Conservation (phyloP, 352 stramenopile species). For the Globisporangium uncinulatum region DNA sequence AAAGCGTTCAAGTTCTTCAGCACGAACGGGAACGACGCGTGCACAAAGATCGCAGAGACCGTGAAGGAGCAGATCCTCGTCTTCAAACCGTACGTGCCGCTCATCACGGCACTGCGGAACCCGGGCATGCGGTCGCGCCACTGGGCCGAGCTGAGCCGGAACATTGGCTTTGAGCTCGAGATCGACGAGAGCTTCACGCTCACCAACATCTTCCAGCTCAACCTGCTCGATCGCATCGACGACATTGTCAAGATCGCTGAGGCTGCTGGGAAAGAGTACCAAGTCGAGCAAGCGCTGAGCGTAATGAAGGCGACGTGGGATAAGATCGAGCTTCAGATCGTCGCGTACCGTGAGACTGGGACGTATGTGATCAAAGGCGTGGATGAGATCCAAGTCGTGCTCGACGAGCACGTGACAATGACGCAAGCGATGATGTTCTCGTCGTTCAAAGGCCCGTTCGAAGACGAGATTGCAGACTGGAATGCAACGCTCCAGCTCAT, state of each 20-base stretch:
- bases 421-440: slow-evolving; percentile 96
- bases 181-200: slow-evolving; percentile 88
- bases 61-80: slow-evolving; percentile 91
- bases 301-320: slow-evolving; percentile 93
- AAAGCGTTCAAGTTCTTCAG: slow-evolving; percentile 94
- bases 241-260: slow-evolving; percentile 91
- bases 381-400: slow-evolving; percentile 91
- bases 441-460: slow-evolving; percentile 93
- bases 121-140: slow-evolving; percentile 93
- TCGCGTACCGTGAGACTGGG: slow-evolving; percentile 89
- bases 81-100: slow-evolving; percentile 91
- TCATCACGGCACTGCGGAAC: slow-evolving; percentile 90
- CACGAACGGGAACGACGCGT: slow-evolving; percentile 78
- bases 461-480: slow-evolving; percentile 92
- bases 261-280: slow-evolving; percentile 92
- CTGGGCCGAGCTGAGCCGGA: slow-evolving; percentile 89
- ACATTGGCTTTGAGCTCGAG: slow-evolving; percentile 78
- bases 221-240: slow-evolving; percentile 83
- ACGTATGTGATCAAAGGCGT: slow-evolving; percentile 94
- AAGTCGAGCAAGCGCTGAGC: slow-evolving; percentile 90
- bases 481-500: slow-evolving; percentile 88
- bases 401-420: slow-evolving; percentile 96
- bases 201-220: slow-evolving; percentile 81
- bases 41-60: slow-evolving; percentile 85
- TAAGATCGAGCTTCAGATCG: slow-evolving; percentile 86